These are phyloP conservation scores for Celoporthe dispersa DNA, from an alignment of 2,329 filamentous ascomycete genomes.

Conservation along the genomic window DNA sequence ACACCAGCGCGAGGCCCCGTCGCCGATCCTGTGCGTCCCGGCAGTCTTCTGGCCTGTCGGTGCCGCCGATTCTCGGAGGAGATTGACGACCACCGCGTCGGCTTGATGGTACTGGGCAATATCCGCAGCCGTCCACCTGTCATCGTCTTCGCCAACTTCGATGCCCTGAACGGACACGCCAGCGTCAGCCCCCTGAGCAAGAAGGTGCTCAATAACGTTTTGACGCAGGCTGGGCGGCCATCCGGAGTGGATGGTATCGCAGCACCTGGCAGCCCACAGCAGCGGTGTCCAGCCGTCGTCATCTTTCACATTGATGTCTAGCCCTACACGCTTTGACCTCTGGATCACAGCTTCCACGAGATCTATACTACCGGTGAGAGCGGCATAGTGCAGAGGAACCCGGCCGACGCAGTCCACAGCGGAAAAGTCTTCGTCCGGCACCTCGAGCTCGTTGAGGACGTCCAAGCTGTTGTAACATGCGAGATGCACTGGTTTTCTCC, in stretches of 20 bases:
- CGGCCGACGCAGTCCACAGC: background rate
- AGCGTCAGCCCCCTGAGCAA: background rate
- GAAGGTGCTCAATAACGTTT: background rate
- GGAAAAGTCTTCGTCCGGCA: background rate
- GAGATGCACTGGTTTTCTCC: background rate
- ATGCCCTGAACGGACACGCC: background rate
- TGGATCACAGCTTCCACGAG: background rate
- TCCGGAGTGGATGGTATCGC: background rate
- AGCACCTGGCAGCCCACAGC: background rate
- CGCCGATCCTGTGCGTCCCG: background rate
- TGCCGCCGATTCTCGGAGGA: background rate
- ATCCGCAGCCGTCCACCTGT: background rate
- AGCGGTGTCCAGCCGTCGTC: slow-evolving; percentile 14
- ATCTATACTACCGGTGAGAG: background rate
- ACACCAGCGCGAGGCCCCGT: background rate
- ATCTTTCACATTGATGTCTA: background rate
- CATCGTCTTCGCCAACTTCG: background rate
- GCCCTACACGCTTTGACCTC: background rate
- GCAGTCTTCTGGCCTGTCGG: background rate
- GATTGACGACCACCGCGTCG: background rate
- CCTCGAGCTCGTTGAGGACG: background rate
- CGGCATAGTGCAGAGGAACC: slow-evolving; percentile 2
- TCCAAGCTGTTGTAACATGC: slow-evolving; percentile 1
- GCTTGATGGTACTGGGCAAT: slow-evolving; percentile 8
- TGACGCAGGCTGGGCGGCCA: background rate